These are phyloP conservation scores for Moniliella sp. DNA, from an alignment of 1,284 basidiomycete species.

Conservation along the genomic window DNA sequence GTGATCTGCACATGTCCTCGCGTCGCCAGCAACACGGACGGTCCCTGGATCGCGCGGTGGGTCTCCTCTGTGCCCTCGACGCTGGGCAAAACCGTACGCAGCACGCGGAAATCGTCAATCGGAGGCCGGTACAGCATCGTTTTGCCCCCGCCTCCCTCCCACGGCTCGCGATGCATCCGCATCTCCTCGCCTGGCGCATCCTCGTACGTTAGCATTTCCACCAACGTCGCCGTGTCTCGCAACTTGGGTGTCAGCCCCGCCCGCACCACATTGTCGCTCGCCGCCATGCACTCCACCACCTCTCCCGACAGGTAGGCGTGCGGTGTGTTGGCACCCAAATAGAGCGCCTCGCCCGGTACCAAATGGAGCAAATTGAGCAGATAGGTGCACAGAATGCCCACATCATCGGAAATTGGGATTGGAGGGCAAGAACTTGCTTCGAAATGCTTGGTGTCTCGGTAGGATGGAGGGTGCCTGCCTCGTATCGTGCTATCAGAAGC, in stretches of 20 bases:
- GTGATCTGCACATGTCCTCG: constrained; percentile 48
- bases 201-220: constrained; percentile 70
- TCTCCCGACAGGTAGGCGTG: constrained; percentile 65
- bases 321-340: constrained; percentile 81
- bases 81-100: constrained; percentile 42
- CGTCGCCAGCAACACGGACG: constrained; percentile 60
- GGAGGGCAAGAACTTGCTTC: constrained; percentile 50
- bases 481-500: no score
- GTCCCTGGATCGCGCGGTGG: constrained; percentile 51
- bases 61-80: constrained; percentile 42
- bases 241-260: constrained; percentile 95
- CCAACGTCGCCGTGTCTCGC: constrained; percentile 71
- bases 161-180: constrained; percentile 42
- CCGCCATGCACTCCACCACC: constrained; percentile 32
- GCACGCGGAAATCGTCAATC: constrained; percentile 75
- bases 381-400: constrained; percentile 83
- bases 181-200: constrained; percentile 40
- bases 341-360: constrained; percentile 67
- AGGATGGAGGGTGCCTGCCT: no score
- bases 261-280: constrained; percentile 76
- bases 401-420: constrained; percentile 69
- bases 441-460: no score
- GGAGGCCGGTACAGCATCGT: constrained; percentile 65
- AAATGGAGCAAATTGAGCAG: constrained; percentile 68
- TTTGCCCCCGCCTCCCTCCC: constrained; percentile 1